phyloP scores from a whole-genome alignment of 2,329 filamentous ascomycete genomes.

The Ascochyta koolunga region DNA sequence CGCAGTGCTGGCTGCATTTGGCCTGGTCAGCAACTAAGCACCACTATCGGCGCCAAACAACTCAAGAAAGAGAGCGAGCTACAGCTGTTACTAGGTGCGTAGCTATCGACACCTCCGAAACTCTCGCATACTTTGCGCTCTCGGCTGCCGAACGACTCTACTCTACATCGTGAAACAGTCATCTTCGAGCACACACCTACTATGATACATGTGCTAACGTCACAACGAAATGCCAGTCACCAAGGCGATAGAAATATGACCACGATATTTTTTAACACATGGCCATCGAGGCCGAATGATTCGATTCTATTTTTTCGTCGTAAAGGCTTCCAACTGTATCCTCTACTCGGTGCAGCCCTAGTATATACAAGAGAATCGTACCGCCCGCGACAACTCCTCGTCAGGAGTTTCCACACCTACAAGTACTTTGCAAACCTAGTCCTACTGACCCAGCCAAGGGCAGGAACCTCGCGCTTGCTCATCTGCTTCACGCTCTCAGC shows the following conservation, averaged over 20 bases:
- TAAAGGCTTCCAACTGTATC: not conserved
- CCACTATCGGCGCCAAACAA: not conserved
- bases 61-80: not conserved
- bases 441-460: conserved; percentile 9
- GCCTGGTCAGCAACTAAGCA: conserved; percentile 4
- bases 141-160: too few relatives aligned
- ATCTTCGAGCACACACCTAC: too few relatives aligned
- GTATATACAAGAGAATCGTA: conserved; percentile 1
- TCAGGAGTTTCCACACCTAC: not conserved
- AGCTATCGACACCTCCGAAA: too few relatives aligned
- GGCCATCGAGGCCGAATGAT: not conserved
- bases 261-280: not conserved
- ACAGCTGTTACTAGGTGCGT: not conserved
- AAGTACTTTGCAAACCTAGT: conserved; percentile 9
- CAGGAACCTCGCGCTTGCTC: conserved; percentile 22
- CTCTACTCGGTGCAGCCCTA: not conserved
- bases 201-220: too few relatives aligned
- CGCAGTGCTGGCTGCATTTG: conserved; percentile 7
- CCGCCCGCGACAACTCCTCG: not conserved
- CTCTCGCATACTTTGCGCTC: too few relatives aligned
- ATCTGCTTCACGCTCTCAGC: conserved; percentile 44
- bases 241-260: not conserved
- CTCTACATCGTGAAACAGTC: too few relatives aligned
- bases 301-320: not conserved
- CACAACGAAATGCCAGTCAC: not conserved